Evolutionary conservation across 352 stramenopile species (phyloP).

Genomic region (Pythium sukuiense): DNA sequence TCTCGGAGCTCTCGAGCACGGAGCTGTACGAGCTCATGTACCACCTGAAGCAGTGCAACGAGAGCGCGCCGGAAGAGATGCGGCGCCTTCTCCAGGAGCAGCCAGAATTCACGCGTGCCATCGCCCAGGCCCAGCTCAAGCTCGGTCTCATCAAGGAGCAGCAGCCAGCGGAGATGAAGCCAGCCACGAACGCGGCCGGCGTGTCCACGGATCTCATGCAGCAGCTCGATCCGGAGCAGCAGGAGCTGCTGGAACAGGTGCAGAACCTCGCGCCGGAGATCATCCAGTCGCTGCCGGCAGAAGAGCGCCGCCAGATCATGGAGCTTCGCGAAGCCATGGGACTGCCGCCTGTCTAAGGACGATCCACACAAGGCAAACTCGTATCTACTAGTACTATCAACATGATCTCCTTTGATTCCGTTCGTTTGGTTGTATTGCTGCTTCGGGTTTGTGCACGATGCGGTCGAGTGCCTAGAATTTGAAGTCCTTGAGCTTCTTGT

Average conservation of each 20-base stretch:
- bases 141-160: conserved; percentile 69
- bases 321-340: conserved; percentile 80
- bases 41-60: conserved; percentile 79
- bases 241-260: conserved; percentile 77
- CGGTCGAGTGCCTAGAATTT: conserved; percentile 56
- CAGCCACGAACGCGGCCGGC: conserved; percentile 53
- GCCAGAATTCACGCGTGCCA: conserved; percentile 65
- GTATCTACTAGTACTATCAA: conserved; percentile 3
- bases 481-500: conserved; percentile 85
- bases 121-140: conserved; percentile 74
- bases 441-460: background rate
- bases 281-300: conserved; percentile 71
- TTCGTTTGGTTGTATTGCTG: conserved; percentile 19
- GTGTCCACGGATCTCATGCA: conserved; percentile 67
- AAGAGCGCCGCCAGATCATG: conserved; percentile 82
- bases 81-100: conserved; percentile 71
- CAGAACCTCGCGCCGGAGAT: conserved; percentile 80
- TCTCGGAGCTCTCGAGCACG: conserved; percentile 48
- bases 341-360: conserved; percentile 55
- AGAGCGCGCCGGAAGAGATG: conserved; percentile 72
- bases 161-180: conserved; percentile 29
- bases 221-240: conserved; percentile 74
- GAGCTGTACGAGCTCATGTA: conserved; percentile 81
- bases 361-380: background rate
- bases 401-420: background rate